These are phyloP conservation scores for Pisolithus microcarpus DNA, from an alignment of 768 basidiomycete genomes.

Conservation along the genomic window DNA sequence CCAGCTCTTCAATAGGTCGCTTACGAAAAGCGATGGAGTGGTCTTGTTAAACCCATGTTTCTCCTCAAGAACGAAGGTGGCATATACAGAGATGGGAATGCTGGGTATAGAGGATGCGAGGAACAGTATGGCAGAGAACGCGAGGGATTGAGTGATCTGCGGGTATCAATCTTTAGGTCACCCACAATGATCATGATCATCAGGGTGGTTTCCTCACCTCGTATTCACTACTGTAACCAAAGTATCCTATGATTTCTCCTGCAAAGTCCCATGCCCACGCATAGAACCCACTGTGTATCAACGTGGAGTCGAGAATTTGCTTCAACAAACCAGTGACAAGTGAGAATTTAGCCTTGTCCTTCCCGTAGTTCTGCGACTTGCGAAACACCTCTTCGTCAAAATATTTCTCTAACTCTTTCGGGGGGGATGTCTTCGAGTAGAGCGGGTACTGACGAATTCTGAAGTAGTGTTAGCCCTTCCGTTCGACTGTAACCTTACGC, in stretches of 20 bases:
- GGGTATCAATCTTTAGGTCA: not conserved
- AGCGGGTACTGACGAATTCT: constrained; percentile 78
- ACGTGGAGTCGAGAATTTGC: constrained; percentile 58
- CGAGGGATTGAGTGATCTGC: constrained; percentile 80
- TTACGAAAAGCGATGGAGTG: constrained; percentile 64
- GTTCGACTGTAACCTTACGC: not conserved
- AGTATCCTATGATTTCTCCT: constrained; percentile 39
- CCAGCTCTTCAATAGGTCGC: constrained; percentile 80
- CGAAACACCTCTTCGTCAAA: constrained; percentile 66
- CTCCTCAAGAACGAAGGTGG: constrained; percentile 91
- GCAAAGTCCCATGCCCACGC: constrained; percentile 75
- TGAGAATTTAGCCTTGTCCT: constrained; percentile 81
- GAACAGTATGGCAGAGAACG: constrained; percentile 64
- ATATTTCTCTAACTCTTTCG: constrained; percentile 59
- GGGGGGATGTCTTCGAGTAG: constrained; percentile 70
- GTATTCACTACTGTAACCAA: constrained; percentile 65
- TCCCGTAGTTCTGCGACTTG: constrained; percentile 89
- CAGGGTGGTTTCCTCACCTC: constrained; percentile 40
- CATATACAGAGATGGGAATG: constrained; percentile 74
- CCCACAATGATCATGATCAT: not conserved
- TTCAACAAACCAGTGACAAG: constrained; percentile 68
- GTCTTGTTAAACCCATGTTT: constrained; percentile 98
- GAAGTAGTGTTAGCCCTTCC: not conserved
- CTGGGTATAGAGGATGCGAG: constrained; percentile 59
- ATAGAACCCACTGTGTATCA: constrained; percentile 74